Conservation (phyloP, 768 basidiomycete genomes). For the Macrolepiota albuminosa region DNA sequence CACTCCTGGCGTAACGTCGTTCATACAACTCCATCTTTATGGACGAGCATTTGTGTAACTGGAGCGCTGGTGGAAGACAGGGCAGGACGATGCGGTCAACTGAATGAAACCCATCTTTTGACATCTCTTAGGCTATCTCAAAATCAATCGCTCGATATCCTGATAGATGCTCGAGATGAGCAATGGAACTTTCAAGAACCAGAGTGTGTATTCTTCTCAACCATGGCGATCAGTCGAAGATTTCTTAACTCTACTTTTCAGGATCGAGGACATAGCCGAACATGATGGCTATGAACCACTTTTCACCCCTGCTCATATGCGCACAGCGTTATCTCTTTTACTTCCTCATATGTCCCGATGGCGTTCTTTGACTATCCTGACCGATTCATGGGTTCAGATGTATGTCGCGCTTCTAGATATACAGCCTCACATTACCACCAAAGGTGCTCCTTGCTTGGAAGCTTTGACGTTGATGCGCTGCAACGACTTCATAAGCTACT, state of each 20-base stretch:
- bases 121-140: slow-evolving; percentile 43
- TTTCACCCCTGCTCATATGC: slow-evolving; percentile 42
- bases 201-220: slow-evolving; percentile 31
- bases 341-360: slow-evolving; percentile 48
- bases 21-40: slow-evolving; percentile 42
- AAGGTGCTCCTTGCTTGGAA: slow-evolving; percentile 40
- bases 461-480: slow-evolving; percentile 54
- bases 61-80: slow-evolving; percentile 27
- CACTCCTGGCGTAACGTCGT: slow-evolving; percentile 51
- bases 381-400: slow-evolving; percentile 58
- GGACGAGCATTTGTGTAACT: slow-evolving; percentile 52
- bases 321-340: slow-evolving; percentile 39
- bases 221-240: neutral
- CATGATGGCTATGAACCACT: slow-evolving; percentile 27
- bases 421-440: slow-evolving; percentile 28
- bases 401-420: slow-evolving; percentile 42
- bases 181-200: slow-evolving; percentile 54
- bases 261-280: slow-evolving; percentile 18
- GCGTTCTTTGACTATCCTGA: slow-evolving; percentile 48
- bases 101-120: slow-evolving; percentile 34
- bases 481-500: slow-evolving; percentile 50
- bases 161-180: slow-evolving; percentile 54
- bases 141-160: slow-evolving; percentile 46
- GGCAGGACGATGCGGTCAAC: slow-evolving; percentile 1
- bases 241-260: slow-evolving; percentile 9